Evolutionary conservation across 75 land plant genomes (phyloP).

Genomic region (Gnetum montanum): DNA sequence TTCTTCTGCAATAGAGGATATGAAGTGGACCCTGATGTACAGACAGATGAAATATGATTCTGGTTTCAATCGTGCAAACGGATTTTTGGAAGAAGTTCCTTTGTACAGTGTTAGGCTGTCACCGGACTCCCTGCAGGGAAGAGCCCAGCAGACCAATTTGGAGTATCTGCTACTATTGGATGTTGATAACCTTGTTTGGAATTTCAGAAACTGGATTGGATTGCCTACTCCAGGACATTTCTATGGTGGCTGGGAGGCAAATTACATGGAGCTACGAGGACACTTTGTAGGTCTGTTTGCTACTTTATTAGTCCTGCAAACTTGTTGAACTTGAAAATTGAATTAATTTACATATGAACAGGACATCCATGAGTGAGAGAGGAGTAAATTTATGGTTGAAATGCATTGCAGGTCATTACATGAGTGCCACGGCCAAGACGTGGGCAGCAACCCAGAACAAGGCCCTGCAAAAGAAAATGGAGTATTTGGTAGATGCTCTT

Average conservation of each 20-base stretch:
- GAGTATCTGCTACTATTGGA: slow-evolving; percentile 81
- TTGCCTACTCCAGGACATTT: slow-evolving; percentile 48
- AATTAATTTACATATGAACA: too few relatives aligned
- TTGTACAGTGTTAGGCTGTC: slow-evolving; percentile 68
- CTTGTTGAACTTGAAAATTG: too few relatives aligned
- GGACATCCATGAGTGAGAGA: too few relatives aligned
- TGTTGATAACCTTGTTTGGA: slow-evolving; percentile 75
- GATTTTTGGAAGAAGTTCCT: slow-evolving; percentile 49
- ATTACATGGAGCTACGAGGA: slow-evolving; percentile 61
- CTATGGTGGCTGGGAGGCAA: slow-evolving; percentile 85
- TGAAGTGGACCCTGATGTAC: not conserved
- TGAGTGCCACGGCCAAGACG: slow-evolving; percentile 85
- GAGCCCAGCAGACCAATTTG: slow-evolving; percentile 83
- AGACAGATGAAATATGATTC: not conserved
- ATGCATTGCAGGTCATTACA: slow-evolving; percentile 66
- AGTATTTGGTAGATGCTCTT: slow-evolving; percentile 45
- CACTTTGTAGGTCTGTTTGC: slow-evolving; percentile 94
- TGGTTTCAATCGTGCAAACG: not conserved
- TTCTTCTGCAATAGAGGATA: not conserved
- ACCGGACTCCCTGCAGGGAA: slow-evolving; percentile 31
- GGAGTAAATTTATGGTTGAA: too few relatives aligned
- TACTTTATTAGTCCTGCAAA: too few relatives aligned
- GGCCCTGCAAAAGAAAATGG: slow-evolving; percentile 47
- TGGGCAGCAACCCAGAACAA: slow-evolving; percentile 87
- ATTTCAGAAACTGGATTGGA: slow-evolving; percentile 66